These are phyloP conservation scores for Neurospora discreta DNA, from an alignment of 495 filamentous ascomycete species.

Conservation along the genomic window DNA sequence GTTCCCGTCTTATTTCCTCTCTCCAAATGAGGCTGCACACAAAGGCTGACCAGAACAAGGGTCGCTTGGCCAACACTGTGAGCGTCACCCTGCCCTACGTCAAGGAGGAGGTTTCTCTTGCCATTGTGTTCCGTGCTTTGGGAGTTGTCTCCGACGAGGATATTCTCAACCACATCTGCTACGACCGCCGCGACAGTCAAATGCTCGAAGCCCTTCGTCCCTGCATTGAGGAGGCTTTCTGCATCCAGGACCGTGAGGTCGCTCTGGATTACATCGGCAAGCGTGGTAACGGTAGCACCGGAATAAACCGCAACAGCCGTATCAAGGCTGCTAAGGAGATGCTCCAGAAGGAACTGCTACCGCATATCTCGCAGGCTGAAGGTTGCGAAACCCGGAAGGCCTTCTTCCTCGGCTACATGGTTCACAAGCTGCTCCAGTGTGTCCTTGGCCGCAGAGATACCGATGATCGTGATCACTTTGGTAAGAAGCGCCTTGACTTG, in stretches of 20 bases:
- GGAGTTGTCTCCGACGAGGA: conserved; percentile 97
- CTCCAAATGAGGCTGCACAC: conserved; percentile 79
- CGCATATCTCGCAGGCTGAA: conserved; percentile 90
- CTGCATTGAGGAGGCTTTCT: conserved; percentile 90
- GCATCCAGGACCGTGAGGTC: conserved; percentile 92
- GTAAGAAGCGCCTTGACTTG: conserved; percentile 94
- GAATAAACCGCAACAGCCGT: conserved; percentile 73
- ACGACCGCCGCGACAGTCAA: conserved; percentile 84
- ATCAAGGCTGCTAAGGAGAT: conserved; percentile 84
- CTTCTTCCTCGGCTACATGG: conserved; percentile 99
- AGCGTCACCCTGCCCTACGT: conserved; percentile 86
- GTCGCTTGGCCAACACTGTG: conserved; percentile 75
- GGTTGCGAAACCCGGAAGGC: conserved; percentile 96
- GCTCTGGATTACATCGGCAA: conserved; percentile 93
- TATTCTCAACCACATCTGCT: conserved; percentile 94
- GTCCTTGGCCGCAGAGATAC: conserved; percentile 81
- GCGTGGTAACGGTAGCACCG: conserved; percentile 54
- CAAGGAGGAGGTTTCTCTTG: conserved; percentile 85
- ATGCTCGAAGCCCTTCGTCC: conserved; percentile 97
- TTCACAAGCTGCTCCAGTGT: conserved; percentile 85
- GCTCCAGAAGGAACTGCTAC: conserved; percentile 91
- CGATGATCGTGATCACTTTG: conserved; percentile 97
- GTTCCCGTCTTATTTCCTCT: conserved; percentile 82
- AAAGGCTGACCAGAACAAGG: conserved; percentile 67
- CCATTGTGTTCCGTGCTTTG: conserved; percentile 86